A percentile compares a stretch with the other conserved stretches of the same genome.
Evolutionary conservation across 2,329 filamentous ascomycete genomes (phyloP).

Genomic region (Didymella keratinophila): DNA sequence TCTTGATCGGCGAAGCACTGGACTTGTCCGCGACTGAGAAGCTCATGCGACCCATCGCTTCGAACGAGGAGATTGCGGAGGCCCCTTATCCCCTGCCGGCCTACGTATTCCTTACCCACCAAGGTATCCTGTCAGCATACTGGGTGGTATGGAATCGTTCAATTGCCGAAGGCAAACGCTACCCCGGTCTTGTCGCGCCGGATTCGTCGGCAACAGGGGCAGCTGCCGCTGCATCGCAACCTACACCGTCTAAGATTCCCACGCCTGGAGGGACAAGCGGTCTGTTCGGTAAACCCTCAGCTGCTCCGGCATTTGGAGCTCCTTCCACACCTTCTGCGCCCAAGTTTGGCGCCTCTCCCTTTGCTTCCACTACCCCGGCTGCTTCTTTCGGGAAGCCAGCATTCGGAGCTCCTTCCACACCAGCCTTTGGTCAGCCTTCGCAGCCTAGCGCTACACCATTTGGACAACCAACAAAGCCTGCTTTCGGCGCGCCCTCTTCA

Average conservation of each 20-base stretch:
- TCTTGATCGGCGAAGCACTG: slow-evolving; percentile 78
- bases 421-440: slow-evolving; percentile 24
- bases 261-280: slow-evolving; percentile 17
- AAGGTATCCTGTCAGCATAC: slow-evolving; percentile 85
- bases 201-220: background rate
- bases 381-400: slow-evolving; percentile 9
- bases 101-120: slow-evolving; percentile 84
- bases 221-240: slow-evolving; percentile 29
- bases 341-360: slow-evolving; percentile 34
- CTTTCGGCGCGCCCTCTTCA: slow-evolving; percentile 38
- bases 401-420: slow-evolving; percentile 17
- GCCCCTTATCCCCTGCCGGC: slow-evolving; percentile 83
- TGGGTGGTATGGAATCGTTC: slow-evolving; percentile 93
- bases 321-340: slow-evolving; percentile 26
- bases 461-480: slow-evolving; percentile 32
- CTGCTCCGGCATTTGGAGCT: slow-evolving; percentile 36
- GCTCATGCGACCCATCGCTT: slow-evolving; percentile 77
- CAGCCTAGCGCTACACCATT: slow-evolving; percentile 23
- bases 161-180: slow-evolving; percentile 75
- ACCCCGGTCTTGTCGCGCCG: slow-evolving; percentile 68
- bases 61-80: slow-evolving; percentile 78
- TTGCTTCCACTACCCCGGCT: slow-evolving; percentile 17
- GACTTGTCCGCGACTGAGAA: slow-evolving; percentile 86
- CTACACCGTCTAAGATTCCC: slow-evolving; percentile 22
- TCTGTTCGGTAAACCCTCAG: slow-evolving; percentile 22